phyloP scores from a whole-genome alignment of 441 rosid species.

The Cnidoscolus chayamansa region DNA sequence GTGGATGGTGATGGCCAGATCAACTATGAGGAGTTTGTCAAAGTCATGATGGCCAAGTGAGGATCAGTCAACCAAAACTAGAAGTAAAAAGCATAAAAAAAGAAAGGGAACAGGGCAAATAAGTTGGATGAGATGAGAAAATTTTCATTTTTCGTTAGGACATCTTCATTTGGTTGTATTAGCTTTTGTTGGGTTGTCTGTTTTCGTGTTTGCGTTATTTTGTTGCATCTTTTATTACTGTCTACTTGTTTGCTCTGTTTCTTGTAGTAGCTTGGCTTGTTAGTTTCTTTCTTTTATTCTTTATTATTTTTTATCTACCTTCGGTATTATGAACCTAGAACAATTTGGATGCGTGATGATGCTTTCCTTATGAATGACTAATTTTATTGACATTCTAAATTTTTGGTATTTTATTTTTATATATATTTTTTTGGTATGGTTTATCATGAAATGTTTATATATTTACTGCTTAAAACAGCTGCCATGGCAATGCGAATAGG shows the following conservation, averaged over 20 bases:
- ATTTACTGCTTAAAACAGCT: neutral
- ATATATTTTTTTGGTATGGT: neutral
- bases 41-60: slow-evolving; percentile 54
- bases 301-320: slow-evolving; percentile 2
- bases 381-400: slow-evolving; percentile 24
- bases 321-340: slow-evolving; percentile 25
- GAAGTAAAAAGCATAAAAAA: slow-evolving; percentile 5
- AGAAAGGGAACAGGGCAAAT: slow-evolving; percentile 26
- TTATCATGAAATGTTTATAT: no score
- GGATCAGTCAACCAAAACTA: slow-evolving; percentile 25
- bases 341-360: slow-evolving; percentile 24
- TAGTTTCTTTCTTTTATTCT: slow-evolving; percentile 20
- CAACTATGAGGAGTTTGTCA: slow-evolving; percentile 51
- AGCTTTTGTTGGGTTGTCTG: slow-evolving; percentile 26
- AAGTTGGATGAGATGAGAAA: slow-evolving; percentile 27
- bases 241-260: slow-evolving; percentile 26
- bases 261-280: slow-evolving; percentile 24
- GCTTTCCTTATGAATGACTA: slow-evolving; percentile 24
- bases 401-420: neutral
- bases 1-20: slow-evolving; percentile 58
- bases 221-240: neutral
- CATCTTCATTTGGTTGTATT: slow-evolving; percentile 14
- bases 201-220: slow-evolving; percentile 20
- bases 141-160: slow-evolving; percentile 27
- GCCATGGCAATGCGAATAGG: neutral